phyloP scores from a whole-genome alignment of 345 rosid genomes.

The Gossypium turneri region DNA sequence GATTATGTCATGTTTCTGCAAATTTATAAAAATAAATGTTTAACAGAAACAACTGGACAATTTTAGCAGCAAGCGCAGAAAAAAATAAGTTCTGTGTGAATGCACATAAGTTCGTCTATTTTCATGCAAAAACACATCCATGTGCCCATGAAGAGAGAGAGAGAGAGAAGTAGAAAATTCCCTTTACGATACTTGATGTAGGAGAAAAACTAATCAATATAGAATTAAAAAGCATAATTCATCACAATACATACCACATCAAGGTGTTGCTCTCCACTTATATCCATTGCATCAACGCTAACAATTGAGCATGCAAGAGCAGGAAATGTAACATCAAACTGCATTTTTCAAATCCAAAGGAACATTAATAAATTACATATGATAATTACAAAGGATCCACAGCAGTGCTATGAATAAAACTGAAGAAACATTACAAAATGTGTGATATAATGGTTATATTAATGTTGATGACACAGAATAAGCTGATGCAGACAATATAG shows the following conservation, averaged over 20 bases:
- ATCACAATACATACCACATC: slow-evolving; percentile 66
- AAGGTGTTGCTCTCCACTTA: slow-evolving; percentile 96
- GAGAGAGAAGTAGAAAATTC: slow-evolving; percentile 5
- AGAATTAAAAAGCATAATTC: background rate
- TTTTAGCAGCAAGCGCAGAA: background rate
- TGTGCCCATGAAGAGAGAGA: background rate
- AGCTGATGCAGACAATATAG: background rate
- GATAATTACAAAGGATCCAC: background rate
- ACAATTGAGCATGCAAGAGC: slow-evolving; percentile 90
- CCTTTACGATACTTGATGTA: background rate
- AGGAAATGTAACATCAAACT: slow-evolving; percentile 92
- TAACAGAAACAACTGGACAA: background rate
- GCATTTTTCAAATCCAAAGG: slow-evolving; percentile 29
- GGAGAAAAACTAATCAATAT: background rate
- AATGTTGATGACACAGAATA: background rate
- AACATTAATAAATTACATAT: slow-evolving; percentile 1
- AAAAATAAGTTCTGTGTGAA: background rate
- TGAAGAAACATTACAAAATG: background rate
- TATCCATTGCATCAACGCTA: slow-evolving; percentile 98
- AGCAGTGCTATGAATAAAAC: background rate
- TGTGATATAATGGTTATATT: background rate
- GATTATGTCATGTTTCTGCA: slow-evolving; percentile 87
- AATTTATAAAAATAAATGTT: background rate
- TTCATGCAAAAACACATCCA: background rate
- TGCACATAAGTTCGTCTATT: background rate